A percentile compares a stretch with the other conserved stretches of the same genome.
These are phyloP conservation scores for Mortierella sp. DNA, from an alignment of 371 early-diverging fungal species.

Conservation along the genomic window DNA sequence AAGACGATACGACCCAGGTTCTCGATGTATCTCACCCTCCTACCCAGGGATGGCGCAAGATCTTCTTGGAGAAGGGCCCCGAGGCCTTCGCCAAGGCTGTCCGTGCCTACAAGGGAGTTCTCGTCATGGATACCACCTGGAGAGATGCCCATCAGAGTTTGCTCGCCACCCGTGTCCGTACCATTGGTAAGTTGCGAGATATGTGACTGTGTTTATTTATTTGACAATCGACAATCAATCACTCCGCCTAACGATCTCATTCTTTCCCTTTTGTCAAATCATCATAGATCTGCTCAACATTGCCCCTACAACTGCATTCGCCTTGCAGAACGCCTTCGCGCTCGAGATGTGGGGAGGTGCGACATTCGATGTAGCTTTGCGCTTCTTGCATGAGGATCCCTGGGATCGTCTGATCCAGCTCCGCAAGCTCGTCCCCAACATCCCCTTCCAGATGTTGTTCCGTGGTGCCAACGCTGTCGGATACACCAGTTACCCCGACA, in stretches of 20 bases:
- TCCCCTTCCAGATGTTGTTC: slow-evolving; percentile 98
- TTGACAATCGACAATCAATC: not conserved
- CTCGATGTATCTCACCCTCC: slow-evolving; percentile 72
- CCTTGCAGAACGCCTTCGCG: slow-evolving; percentile 88
- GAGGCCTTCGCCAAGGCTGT: slow-evolving; percentile 93
- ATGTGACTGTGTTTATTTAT: not conserved
- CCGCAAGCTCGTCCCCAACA: slow-evolving; percentile 92
- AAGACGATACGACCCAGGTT: slow-evolving; percentile 55
- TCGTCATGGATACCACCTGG: slow-evolving; percentile 96
- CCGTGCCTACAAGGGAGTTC: slow-evolving; percentile 85
- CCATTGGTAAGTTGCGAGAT: slow-evolving; percentile 72
- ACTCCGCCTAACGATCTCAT: not conserved
- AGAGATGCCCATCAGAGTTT: slow-evolving; percentile 97
- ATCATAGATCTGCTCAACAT: slow-evolving; percentile 75
- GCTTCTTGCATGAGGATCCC: slow-evolving; percentile 95
- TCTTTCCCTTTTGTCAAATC: not conserved
- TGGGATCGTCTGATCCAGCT: slow-evolving; percentile 92
- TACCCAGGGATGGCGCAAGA: slow-evolving; percentile 89
- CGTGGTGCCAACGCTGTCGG: slow-evolving; percentile 98
- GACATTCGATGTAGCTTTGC: slow-evolving; percentile 96
- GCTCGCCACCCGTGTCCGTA: slow-evolving; percentile 95
- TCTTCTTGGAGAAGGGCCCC: slow-evolving; percentile 88
- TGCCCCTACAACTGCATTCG: slow-evolving; percentile 91
- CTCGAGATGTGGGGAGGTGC: slow-evolving; percentile 97
- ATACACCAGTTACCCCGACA: slow-evolving; percentile 97